These are phyloP conservation scores for Solanum megistacrolobum DNA, from an alignment of 257 asterid species.

Conservation along the genomic window DNA sequence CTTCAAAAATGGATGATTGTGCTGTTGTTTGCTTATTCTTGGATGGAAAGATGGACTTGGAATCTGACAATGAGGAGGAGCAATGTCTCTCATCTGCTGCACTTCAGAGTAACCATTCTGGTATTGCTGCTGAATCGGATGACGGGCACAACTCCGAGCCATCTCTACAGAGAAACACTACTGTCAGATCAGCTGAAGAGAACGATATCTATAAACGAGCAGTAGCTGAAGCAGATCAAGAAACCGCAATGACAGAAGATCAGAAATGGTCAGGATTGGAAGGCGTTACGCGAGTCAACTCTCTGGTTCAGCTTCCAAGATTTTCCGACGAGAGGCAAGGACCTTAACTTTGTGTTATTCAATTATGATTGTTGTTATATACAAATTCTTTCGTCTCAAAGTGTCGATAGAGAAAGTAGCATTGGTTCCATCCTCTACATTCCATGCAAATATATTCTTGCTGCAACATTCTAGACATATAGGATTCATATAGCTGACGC, in stretches of 20 bases:
- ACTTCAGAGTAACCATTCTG: slow-evolving; percentile 59
- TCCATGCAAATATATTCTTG: background rate
- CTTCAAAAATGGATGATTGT: slow-evolving; percentile 94
- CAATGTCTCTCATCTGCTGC: slow-evolving; percentile 71
- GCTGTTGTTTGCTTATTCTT: slow-evolving; percentile 86
- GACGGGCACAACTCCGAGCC: slow-evolving; percentile 71
- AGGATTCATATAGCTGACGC: background rate
- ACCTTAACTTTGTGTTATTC: slow-evolving; percentile 28
- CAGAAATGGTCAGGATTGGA: slow-evolving; percentile 86
- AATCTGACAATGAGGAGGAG: slow-evolving; percentile 79
- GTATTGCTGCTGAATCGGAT: slow-evolving; percentile 56
- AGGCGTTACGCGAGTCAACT: slow-evolving; percentile 92
- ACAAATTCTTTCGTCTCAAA: background rate
- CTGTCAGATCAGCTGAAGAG: slow-evolving; percentile 55
- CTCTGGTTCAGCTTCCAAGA: slow-evolving; percentile 91
- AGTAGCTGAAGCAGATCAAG: background rate
- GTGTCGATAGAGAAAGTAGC: background rate
- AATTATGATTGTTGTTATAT: background rate
- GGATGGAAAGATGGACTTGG: slow-evolving; percentile 84
- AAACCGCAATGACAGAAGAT: background rate
- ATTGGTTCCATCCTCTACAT: background rate
- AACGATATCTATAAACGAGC: slow-evolving; percentile 6
- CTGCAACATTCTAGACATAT: background rate
- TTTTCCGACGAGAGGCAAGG: slow-evolving; percentile 64
- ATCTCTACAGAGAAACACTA: slow-evolving; percentile 63